These are phyloP conservation scores for Komagataea norvegica DNA, from an alignment of 1,139 yeast genomes.

Conservation along the genomic window DNA sequence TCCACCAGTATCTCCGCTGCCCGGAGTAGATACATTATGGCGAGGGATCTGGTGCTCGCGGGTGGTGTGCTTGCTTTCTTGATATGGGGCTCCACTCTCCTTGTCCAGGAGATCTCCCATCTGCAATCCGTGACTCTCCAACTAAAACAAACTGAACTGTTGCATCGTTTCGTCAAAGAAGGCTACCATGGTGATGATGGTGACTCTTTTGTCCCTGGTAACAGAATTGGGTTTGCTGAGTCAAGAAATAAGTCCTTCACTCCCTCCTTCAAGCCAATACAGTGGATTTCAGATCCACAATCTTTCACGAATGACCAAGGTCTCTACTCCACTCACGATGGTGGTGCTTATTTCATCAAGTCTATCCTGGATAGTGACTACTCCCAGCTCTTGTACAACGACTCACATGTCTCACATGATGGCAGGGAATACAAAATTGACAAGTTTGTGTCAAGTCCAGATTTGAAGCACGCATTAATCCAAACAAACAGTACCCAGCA, in stretches of 20 bases:
- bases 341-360: conserved; percentile 29
- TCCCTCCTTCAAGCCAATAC: conserved; percentile 48
- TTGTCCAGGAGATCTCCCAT: conserved; percentile 13
- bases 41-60: conserved; percentile 2
- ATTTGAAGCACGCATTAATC: conserved; percentile 51
- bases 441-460: conserved; percentile 57
- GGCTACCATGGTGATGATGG: conserved; percentile 1
- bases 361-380: conserved; percentile 41
- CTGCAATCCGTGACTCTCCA: conserved; percentile 6
- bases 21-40: neutral
- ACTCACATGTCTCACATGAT: conserved; percentile 39
- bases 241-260: conserved; percentile 47
- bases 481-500: conserved; percentile 53
- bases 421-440: conserved; percentile 44
- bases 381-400: conserved; percentile 44
- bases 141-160: conserved; percentile 1
- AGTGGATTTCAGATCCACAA: conserved; percentile 59
- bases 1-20: neutral
- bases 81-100: conserved; percentile 20
- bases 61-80: conserved; percentile 8
- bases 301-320: conserved; percentile 31
- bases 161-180: conserved; percentile 1
- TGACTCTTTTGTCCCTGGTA: too few species aligned
- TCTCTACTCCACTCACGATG: conserved; percentile 29
- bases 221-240: conserved; percentile 33